Conservation (phyloP, 148 eudicot genomes). For the Rheum nobile region DNA sequence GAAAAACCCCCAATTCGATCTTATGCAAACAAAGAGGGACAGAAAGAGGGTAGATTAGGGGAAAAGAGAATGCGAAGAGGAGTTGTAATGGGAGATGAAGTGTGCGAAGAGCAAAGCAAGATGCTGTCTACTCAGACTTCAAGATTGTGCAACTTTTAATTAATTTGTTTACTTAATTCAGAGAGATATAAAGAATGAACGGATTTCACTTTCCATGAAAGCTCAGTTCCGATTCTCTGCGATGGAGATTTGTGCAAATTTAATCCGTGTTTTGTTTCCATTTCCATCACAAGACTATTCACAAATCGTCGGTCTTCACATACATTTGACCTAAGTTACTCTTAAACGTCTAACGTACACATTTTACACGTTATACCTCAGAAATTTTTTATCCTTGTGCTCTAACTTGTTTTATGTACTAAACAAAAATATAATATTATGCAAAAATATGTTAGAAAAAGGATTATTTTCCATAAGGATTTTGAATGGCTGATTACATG, state of each 20-base stretch:
- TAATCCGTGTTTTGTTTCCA: not conserved
- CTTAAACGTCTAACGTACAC: too few species aligned
- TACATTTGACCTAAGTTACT: not conserved
- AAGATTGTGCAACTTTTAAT: not conserved
- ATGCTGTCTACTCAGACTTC: not conserved
- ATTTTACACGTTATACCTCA: too few species aligned
- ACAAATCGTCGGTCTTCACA: not conserved
- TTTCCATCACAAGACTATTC: not conserved
- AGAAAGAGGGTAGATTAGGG: not conserved
- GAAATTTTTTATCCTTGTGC: too few species aligned
- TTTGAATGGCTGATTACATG: too few species aligned
- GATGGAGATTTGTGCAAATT: not conserved
- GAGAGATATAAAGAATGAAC: not conserved
- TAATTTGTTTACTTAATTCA: not conserved
- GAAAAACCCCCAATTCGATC: not conserved
- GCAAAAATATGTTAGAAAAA: too few species aligned
- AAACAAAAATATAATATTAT: too few species aligned
- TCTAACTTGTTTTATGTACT: too few species aligned
- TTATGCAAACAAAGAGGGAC: not conserved
- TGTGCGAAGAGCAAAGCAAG: slow-evolving; percentile 3
- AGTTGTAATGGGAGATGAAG: not conserved
- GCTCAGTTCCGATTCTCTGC: not conserved
- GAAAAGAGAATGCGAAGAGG: not conserved
- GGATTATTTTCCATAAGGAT: too few species aligned
- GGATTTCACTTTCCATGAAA: not conserved